A percentile compares a stretch with the other conserved stretches of the same genome.
Conservation (phyloP, 768 basidiomycete genomes). For the Scleroderma bovista region DNA sequence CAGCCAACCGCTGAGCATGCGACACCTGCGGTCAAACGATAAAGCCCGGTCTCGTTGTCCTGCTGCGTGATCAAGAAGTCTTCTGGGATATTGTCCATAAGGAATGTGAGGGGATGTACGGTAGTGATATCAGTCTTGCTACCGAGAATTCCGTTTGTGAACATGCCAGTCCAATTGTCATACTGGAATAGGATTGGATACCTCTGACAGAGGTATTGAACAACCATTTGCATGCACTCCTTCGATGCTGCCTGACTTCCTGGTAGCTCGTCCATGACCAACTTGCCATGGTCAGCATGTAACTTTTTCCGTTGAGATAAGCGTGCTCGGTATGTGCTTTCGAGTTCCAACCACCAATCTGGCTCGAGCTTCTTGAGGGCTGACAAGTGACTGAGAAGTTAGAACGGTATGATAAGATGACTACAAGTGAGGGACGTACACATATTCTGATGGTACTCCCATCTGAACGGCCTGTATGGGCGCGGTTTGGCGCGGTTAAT, state of each 20-base stretch:
- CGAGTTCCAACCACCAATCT: conserved; percentile 54
- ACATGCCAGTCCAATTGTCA: conserved; percentile 29
- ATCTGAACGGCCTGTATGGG: conserved; percentile 53
- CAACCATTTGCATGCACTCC: conserved; percentile 51
- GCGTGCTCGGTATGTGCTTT: conserved; percentile 43
- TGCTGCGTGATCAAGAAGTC: conserved; percentile 42
- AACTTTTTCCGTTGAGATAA: conserved; percentile 39
- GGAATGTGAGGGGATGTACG: conserved; percentile 35
- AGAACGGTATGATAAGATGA: not conserved
- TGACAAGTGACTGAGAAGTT: conserved; percentile 4
- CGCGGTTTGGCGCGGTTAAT: conserved; percentile 39
- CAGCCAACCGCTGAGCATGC: conserved; percentile 46
- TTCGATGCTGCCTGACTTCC: conserved; percentile 44
- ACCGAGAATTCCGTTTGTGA: conserved; percentile 40
- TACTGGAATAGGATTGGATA: conserved; percentile 50
- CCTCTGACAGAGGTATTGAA: conserved; percentile 51
- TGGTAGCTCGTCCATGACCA: conserved; percentile 41
- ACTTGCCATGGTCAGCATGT: conserved; percentile 33
- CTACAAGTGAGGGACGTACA: conserved; percentile 26
- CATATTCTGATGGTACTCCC: conserved; percentile 55
- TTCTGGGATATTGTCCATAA: conserved; percentile 49
- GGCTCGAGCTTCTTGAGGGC: conserved; percentile 46
- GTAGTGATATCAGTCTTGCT: conserved; percentile 22
- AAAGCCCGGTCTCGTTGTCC: conserved; percentile 39
- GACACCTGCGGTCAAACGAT: conserved; percentile 41